Conservation (phyloP, 768 basidiomycete genomes). For the Collybia mongolica region DNA sequence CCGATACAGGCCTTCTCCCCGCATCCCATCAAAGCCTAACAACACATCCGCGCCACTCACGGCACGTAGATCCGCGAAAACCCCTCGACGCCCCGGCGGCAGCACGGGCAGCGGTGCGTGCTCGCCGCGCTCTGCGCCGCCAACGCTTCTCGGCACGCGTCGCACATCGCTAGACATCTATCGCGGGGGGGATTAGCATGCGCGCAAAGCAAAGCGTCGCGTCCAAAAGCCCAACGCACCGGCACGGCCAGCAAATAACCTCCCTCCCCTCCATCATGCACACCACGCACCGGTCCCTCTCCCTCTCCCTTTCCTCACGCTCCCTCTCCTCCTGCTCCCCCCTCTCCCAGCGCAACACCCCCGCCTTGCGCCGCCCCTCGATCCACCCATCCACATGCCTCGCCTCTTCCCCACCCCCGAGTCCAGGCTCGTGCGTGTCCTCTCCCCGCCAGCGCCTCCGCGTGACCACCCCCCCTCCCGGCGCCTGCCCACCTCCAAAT, state of each 20-base stretch:
- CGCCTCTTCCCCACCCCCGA: not conserved
- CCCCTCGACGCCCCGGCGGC: slow-evolving; percentile 55
- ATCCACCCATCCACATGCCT: not conserved
- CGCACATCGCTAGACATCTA: slow-evolving; percentile 62
- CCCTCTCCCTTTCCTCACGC: slow-evolving; percentile 3
- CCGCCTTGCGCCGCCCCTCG: slow-evolving; percentile 28
- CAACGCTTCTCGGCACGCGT: slow-evolving; percentile 61
- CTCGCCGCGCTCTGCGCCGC: slow-evolving; percentile 52
- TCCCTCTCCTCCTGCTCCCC: not conserved
- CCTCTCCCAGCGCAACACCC: slow-evolving; percentile 30
- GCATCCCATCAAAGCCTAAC: too few species aligned
- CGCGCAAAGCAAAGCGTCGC: slow-evolving; percentile 13
- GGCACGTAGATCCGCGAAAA: slow-evolving; percentile 66
- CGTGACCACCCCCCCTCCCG: too few species aligned
- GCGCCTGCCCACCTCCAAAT: too few species aligned
- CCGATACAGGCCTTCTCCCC: too few species aligned
- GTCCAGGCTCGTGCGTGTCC: not conserved
- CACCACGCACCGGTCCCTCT: slow-evolving; percentile 50
- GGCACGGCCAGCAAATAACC: slow-evolving; percentile 85
- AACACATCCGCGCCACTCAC: slow-evolving; percentile 18
- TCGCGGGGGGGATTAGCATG: not conserved
- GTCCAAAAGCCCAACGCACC: too few species aligned
- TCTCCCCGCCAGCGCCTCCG: too few species aligned
- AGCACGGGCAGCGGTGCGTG: slow-evolving; percentile 68
- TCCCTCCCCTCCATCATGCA: slow-evolving; percentile 68